Evolutionary conservation across 2,329 filamentous ascomycete species (phyloP).

Genomic region (Pseudopyrenochaeta lycopersici): DNA sequence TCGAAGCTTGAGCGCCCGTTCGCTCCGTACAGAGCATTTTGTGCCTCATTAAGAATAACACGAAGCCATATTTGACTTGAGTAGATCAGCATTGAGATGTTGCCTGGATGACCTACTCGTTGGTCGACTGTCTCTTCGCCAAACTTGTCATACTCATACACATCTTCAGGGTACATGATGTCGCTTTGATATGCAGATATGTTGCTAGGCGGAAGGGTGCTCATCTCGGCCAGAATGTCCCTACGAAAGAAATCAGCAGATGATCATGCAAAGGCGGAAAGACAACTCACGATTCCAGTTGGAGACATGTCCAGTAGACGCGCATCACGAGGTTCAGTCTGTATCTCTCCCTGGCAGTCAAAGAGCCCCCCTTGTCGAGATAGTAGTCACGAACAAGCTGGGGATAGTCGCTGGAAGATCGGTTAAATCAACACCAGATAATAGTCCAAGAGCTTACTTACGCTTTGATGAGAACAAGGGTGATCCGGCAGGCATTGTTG

Average conservation of each 20-base stretch:
- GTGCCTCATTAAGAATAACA: constrained; percentile 64
- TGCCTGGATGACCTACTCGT: constrained; percentile 37
- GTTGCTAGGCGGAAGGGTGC: constrained; percentile 66
- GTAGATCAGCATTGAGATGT: constrained; percentile 64
- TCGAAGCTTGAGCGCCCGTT: constrained; percentile 46
- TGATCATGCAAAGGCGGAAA: neutral
- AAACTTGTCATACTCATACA: constrained; percentile 52
- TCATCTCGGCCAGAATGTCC: constrained; percentile 90
- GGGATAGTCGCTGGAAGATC: constrained; percentile 44
- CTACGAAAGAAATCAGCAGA: constrained; percentile 55
- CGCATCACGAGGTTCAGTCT: constrained; percentile 59
- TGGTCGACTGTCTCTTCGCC: constrained; percentile 21
- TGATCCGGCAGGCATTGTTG: constrained; percentile 66
- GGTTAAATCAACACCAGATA: constrained; percentile 3
- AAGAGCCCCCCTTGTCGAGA: constrained; percentile 15
- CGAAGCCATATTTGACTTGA: constrained; percentile 69
- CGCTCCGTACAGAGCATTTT: constrained; percentile 63
- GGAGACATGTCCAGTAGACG: constrained; percentile 92
- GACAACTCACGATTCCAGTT: constrained; percentile 77
- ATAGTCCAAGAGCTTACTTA: constrained; percentile 41
- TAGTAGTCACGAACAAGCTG: constrained; percentile 37
- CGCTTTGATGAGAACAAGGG: constrained; percentile 79
- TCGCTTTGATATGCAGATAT: constrained; percentile 66
- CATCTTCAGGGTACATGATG: constrained; percentile 72
- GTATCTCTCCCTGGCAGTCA: constrained; percentile 38